Evolutionary conservation across 1,284 basidiomycete genomes (phyloP), one percentile per base, ranked within the genome.

Genomic region (Cutaneotrichosporon sp.): DNA sequence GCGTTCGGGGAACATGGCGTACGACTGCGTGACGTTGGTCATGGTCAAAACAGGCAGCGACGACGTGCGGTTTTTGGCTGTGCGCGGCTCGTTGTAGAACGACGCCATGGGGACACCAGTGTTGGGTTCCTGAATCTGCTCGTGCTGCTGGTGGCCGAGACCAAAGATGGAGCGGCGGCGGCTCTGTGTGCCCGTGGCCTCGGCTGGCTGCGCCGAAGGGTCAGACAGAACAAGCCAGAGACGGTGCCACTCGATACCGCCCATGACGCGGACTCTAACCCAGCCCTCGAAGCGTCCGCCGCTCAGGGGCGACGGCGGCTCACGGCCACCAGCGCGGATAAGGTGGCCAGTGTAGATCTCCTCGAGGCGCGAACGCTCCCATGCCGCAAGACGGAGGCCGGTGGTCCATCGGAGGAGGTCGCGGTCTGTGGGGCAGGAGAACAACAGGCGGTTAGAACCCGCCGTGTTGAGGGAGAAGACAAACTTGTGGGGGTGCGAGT

Each of bases 281-380:
- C 90, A 94, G 3, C 93, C 93, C 72, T 97, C 93, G 78, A 92
- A 82, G 30, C 66, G 51, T 12, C 89, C 88, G 46, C 82, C 82
- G 13, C 80, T 71, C 2, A 93, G 79, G 1, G 87, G 83, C 0
- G 83, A 79, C 8, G 80, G 81, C 1, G 83, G 78, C 59, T 86
- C 83, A 51, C 81, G 82, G 55, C 84, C 86, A 41, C 58, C 62
- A 1, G 88, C 86, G 46, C 90, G 81, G 60, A 93, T 82, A 42
- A 97, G 77, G 76, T 97, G 90, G 2, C 92, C 93, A 0, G 94
- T 97, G 73, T 98, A 98, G 55, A 98, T 91, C 75, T 97, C 94
- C 73, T 97, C 92, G 20, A 97, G 80, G 22, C 93, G 84, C 1
- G 90, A 88, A 64, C 96, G 91, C 74, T 98, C 94, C 91, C 93